Percentiles rank a stretch among this genome's conserved stretches.
phyloP scores from a whole-genome alignment of 441 rosid genomes.

The Pelargonium fulgidum region DNA sequence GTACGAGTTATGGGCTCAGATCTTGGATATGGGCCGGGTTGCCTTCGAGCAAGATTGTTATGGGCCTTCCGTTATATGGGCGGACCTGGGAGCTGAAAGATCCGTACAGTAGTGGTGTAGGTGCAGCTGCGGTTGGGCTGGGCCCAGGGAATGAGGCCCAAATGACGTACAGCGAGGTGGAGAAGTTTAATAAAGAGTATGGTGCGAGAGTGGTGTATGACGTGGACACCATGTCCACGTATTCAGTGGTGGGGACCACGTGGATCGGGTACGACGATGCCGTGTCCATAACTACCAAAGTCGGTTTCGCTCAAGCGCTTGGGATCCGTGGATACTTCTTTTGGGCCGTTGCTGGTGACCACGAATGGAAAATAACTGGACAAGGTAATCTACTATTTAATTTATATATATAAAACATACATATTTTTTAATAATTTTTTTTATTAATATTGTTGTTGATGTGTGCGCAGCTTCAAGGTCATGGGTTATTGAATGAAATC shows the following conservation, averaged over 20 bases:
- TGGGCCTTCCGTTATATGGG: conserved; percentile 53
- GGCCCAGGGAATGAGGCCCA: conserved; percentile 36
- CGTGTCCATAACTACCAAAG: conserved; percentile 27
- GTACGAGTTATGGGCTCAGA: conserved; percentile 44
- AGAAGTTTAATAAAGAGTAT: conserved; percentile 29
- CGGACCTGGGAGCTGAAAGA: conserved; percentile 48
- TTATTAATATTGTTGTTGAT: too few relatives aligned
- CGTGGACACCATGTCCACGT: conserved; percentile 32
- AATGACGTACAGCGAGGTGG: conserved; percentile 21
- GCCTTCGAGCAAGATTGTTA: conserved; percentile 28
- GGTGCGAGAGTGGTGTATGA: conserved; percentile 36
- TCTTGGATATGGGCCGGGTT: conserved; percentile 45
- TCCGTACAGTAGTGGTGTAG: conserved; percentile 30
- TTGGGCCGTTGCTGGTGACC: conserved; percentile 43
- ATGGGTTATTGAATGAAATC: too few relatives aligned
- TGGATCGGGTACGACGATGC: conserved; percentile 52
- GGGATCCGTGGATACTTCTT: conserved; percentile 60
- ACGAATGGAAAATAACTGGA: conserved; percentile 33
- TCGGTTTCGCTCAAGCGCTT: conserved; percentile 38
- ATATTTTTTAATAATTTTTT: too few relatives aligned
- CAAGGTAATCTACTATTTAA: conserved; percentile 26
- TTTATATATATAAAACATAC: too few relatives aligned
- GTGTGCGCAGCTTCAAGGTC: too few relatives aligned
- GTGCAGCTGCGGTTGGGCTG: conserved; percentile 28
- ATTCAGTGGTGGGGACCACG: conserved; percentile 31